phyloP scores from a whole-genome alignment of 1,284 basidiomycete species.

The Malassezia sp. region DNA sequence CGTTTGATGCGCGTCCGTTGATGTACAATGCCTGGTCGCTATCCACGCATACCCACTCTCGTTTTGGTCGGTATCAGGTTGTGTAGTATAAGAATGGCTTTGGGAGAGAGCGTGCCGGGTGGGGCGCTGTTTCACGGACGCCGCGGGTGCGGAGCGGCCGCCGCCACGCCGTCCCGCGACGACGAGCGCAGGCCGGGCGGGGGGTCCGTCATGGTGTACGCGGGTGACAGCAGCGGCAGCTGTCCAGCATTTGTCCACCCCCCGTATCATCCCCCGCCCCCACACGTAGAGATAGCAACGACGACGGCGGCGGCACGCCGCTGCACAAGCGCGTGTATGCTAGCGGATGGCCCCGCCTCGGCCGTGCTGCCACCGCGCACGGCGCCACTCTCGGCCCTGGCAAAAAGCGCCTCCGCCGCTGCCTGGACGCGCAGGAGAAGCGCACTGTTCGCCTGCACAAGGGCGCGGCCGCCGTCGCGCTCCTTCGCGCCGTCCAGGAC shows the following conservation, averaged over 20 bases:
- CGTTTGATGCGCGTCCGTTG: not conserved
- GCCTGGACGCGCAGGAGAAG: slow-evolving; percentile 7
- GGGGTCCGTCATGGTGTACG: no score
- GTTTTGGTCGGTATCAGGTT: no score
- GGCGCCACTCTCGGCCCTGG: not conserved
- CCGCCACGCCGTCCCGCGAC: no score
- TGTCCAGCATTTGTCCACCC: no score
- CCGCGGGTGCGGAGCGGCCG: no score
- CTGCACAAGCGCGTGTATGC: not conserved
- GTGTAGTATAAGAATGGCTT: no score
- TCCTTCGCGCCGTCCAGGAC: slow-evolving; percentile 6
- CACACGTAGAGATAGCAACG: no score
- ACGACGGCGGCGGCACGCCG: slow-evolving; percentile 7
- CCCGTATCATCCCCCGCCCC: no score
- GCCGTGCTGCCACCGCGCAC: not conserved
- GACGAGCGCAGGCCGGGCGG: no score
- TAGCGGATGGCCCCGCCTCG: not conserved
- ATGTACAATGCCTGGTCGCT: not conserved
- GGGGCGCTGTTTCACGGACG: no score
- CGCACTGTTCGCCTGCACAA: slow-evolving; percentile 1
- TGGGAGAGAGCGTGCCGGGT: no score
- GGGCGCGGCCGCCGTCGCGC: not conserved
- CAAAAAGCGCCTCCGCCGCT: slow-evolving; percentile 1
- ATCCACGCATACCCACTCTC: not conserved
- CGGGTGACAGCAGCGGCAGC: no score